Evolutionary conservation across 306 rosid genomes (phyloP), one percentile per base, ranked within the genome.

Genomic region (Prunus fruticosa): DNA sequence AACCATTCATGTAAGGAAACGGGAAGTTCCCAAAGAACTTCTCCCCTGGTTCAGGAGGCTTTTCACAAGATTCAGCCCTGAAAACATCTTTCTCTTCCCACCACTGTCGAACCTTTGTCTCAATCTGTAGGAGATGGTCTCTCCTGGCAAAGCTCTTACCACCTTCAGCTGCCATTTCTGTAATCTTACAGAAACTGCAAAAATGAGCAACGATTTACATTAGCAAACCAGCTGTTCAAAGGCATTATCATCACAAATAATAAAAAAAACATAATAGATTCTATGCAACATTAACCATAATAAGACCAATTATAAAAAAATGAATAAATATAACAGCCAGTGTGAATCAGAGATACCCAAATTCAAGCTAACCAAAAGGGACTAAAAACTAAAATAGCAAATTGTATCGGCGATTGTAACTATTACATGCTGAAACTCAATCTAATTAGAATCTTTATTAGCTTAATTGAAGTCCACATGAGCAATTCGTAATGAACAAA

Each of bases 21-120:
- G 98, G 98, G 58, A 90, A 95, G 69, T 95, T 95, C 0, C 98
- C 98, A 51, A 85, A 95, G 87, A 95, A 95, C 76, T 95, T 95
- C 28, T 95, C 88, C 1, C 89, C 97, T 0, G 81, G 86, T 47
- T 69, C 67, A 0, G 98, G 98, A 53, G 79, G 80, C 20, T 80
- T 84, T 16, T 89, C 89, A n/a, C 87, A 61, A 12, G 97, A 85
- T n/a, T 90, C 96, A 6, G 97, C 86, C 75, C 77, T 82, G 86
- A 95, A 95, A 32, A 92, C 91, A 5, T 89, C 83, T 2, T 81
- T 83, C 70, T 92, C 93, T 8, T 90, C 93, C 98, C 98, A 95
- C 97, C 91, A 90, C 72, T 65, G 76, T 60, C 77, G 91, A 45
- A 87, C 93, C 46, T 88, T 89, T 0, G 76, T 49, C 76, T 95